Percentiles rank a stretch among this genome's conserved stretches.
These are phyloP conservation scores for Gyrodon lividus DNA, from an alignment of 768 basidiomycete species.

Conservation along the genomic window DNA sequence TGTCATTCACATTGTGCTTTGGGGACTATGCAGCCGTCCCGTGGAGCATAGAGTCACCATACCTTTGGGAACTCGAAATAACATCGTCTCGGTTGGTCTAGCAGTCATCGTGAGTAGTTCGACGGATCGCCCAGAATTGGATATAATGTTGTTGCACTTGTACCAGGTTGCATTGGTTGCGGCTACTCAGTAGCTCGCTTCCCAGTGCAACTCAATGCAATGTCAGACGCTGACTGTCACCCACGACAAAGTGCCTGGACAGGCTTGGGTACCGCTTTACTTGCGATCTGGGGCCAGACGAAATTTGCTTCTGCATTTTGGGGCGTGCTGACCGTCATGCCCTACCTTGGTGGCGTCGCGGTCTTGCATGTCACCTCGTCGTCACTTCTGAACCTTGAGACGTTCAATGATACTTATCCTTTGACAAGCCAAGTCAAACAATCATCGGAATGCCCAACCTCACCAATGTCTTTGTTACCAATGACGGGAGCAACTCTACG, in stretches of 20 bases:
- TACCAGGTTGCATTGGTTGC: constrained; percentile 11
- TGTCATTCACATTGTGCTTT: constrained; percentile 3
- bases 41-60: background rate
- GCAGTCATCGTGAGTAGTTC: background rate
- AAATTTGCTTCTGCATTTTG: background rate
- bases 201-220: constrained; percentile 4
- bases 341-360: constrained; percentile 4
- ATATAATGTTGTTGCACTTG: constrained; percentile 5
- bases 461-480: background rate
- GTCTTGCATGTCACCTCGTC: constrained; percentile 9
- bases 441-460: background rate
- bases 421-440: background rate
- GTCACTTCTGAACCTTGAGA: constrained; percentile 1
- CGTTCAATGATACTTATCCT: background rate
- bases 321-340: background rate
- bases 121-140: background rate
- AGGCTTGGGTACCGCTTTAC: constrained; percentile 17
- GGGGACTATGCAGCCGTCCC: background rate
- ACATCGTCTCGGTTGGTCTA: background rate
- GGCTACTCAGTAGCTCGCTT: constrained; percentile 13
- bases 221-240: constrained; percentile 14
- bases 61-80: background rate
- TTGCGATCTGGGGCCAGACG: background rate
- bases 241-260: constrained; percentile 18
- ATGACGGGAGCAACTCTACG: background rate